Evolutionary conservation across 2,329 filamentous ascomycete species (phyloP).

Genomic region (Ceratocystis albifundus): DNA sequence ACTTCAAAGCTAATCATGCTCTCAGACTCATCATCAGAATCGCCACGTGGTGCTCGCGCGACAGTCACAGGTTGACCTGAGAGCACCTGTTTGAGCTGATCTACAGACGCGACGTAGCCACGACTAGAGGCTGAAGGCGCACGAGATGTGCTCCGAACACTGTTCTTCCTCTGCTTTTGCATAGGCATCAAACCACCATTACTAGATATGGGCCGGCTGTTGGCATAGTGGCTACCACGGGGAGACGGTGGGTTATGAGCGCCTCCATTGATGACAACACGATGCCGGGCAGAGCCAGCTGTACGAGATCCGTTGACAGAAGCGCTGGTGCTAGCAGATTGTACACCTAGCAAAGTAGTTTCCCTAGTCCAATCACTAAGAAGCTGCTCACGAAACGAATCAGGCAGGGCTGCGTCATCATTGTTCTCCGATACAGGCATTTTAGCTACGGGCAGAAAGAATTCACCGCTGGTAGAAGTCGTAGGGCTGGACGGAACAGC

Average conservation of each 20-base stretch:
- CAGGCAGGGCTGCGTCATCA: conserved; percentile 46
- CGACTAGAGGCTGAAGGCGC: conserved; percentile 35
- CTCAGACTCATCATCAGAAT: conserved; percentile 44
- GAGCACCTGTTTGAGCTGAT: conserved; percentile 52
- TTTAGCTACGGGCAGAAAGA: conserved; percentile 11
- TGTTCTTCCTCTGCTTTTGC: conserved; percentile 42
- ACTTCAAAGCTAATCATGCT: conserved; percentile 62
- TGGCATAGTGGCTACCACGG: conserved; percentile 37
- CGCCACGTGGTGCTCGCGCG: conserved; percentile 30
- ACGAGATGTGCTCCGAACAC: conserved; percentile 43
- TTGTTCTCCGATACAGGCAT: conserved; percentile 28
- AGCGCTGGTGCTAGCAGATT: conserved; percentile 56
- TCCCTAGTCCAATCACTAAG: conserved; percentile 71
- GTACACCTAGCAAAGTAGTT: conserved; percentile 53
- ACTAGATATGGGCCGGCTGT: conserved; percentile 39
- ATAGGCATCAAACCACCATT: conserved; percentile 31
- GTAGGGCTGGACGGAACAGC: conserved; percentile 61
- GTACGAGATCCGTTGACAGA: conserved; percentile 69
- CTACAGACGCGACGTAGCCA: conserved; percentile 47
- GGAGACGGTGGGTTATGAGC: conserved; percentile 29
- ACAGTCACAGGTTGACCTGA: conserved; percentile 38
- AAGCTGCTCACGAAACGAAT: conserved; percentile 61
- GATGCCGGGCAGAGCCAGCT: conserved; percentile 41
- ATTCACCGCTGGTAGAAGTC: conserved; percentile 50
- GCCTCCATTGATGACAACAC: conserved; percentile 48